phyloP scores from a whole-genome alignment of 2,329 filamentous ascomycete genomes.

The Monosporascus sp. region DNA sequence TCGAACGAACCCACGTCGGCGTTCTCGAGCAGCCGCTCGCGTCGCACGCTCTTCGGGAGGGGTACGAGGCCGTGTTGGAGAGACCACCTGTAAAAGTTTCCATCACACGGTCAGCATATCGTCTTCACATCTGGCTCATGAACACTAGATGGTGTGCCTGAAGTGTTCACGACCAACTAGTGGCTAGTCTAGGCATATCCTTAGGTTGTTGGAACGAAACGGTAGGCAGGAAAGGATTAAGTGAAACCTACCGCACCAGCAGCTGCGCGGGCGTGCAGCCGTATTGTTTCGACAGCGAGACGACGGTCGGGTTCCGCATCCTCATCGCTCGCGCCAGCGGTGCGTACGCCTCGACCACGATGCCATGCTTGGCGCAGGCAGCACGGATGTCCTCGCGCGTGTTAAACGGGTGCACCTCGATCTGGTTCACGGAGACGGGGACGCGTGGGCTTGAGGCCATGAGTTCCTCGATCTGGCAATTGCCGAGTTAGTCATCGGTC shows the following conservation, averaged over 20 bases:
- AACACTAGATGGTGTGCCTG: no score
- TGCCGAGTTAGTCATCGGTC: background rate
- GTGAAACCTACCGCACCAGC: conserved; percentile 48
- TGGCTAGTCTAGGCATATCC: no score
- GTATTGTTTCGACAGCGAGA: conserved; percentile 61
- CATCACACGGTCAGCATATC: no score
- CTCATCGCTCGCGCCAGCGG: conserved; percentile 67
- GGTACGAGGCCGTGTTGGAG: conserved; percentile 69
- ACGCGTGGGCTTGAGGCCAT: conserved; percentile 57
- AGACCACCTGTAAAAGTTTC: conserved; percentile 53
- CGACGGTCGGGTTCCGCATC: conserved; percentile 62
- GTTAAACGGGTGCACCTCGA: conserved; percentile 80
- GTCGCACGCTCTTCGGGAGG: conserved; percentile 65
- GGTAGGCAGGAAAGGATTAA: background rate
- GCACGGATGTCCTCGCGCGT: conserved; percentile 62
- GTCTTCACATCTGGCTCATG: no score
- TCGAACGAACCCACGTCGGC: conserved; percentile 54
- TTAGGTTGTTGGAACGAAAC: no score
- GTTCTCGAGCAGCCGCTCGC: conserved; percentile 61
- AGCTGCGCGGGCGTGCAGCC: conserved; percentile 67
- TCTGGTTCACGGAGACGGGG: conserved; percentile 69
- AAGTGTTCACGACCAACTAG: no score
- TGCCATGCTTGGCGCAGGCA: conserved; percentile 60
- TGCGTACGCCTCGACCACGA: conserved; percentile 74
- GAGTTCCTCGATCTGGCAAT: conserved; percentile 58